Evolutionary conservation across 305 asterid genomes (phyloP), one percentile per base, ranked within the genome.

Genomic region (Ilex paraguariensis): DNA sequence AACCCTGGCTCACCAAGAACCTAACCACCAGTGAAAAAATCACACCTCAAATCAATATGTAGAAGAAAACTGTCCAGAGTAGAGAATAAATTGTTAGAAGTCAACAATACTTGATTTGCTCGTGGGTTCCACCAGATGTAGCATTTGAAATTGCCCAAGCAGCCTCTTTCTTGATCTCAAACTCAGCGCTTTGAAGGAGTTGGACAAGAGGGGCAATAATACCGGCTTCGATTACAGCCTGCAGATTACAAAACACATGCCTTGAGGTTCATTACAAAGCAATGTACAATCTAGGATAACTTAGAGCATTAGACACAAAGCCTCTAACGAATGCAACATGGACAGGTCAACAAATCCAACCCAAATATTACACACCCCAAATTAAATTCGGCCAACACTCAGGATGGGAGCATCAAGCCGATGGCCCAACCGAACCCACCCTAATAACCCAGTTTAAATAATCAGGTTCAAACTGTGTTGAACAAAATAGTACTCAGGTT

Each of bases 81-180:
- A 21, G 28, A 21, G 39, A 64, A 62, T 57, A 15, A 40, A 56
- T 42, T 10, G 67, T 45, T n/a, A 10, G 57, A 16, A 15, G 3
- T 21, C 14, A 53, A 31, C 13, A 53, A 49, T 75, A 81, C 86
- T 81, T 77, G 72, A 77, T 77, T 58, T 78, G 86, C 33, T 75
- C 86, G n/a, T 73, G 72, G 36, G 83, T 77, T 67, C 86, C 86
- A 45, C 86, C 83, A 49, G 83, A 81, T 16, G 83, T 81, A 52
- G 86, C 83, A 70, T 78, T 81, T 44, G 83, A 81, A 59, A 81
- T 69, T 59, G 79, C 83, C 83, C 86, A 81, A 42, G 83, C 77
- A 65, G 86, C 79, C 67, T 81, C 83, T 70, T 81, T 81, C 76
- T 81, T 81, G 53, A 81, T 77, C 71, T 81, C 86, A 65, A 81